Base-by-base conservation (phyloP, 768 basidiomycete genomes). In the Lactarius indigo region DNA sequence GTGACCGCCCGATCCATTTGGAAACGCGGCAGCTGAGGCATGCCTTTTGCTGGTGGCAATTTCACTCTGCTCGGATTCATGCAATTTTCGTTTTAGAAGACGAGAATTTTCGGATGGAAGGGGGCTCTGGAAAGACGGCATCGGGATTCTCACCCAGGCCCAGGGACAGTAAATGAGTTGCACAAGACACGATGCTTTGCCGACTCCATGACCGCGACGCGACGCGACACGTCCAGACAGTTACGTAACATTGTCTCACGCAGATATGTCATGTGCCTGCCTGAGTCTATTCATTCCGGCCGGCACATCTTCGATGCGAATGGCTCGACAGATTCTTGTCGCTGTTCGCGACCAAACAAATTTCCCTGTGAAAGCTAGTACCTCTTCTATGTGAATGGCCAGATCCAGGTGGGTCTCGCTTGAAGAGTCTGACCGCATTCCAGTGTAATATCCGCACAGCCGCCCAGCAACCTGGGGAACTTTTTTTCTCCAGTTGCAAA, bases 21-120 rank as follows among this genome's bases (percentile, higher is more conserved):
- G 39, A 10, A 54, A 54, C 31, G 60, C 39, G n/a, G 37, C 42
- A 8, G 54, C 67, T 18, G 69, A 64, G 13, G 72, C 73, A 42
- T 72, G 74, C 52, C 66, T 66, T 64, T 75, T 75, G 26, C 66
- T 65, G 23, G 37, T 64, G 26, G 61, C 20, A n/a, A 5, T 60
- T 56, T 56, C 54, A 37, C 59, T 63, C 17, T 64, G 66, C 31
- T 71, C 73, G 41, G 69, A 63, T 3, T 61, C 63, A 33, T 73
- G 68, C 2, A 60, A 62, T 52, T 72, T 75, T 52, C 75, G 73
- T 33, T 76, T 76, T 28, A 63, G 64, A 5, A 26, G 37, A 54
- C 57, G 58, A 10, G 63, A 54, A 26, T 9, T 35, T 44, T 69
- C 52, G 18, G 61, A 56, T 13, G 58, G n/a, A 60, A 47, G 28